Evolutionary conservation across 2,329 filamentous ascomycete species (phyloP).

Genomic region (Sporothrix phasma): DNA sequence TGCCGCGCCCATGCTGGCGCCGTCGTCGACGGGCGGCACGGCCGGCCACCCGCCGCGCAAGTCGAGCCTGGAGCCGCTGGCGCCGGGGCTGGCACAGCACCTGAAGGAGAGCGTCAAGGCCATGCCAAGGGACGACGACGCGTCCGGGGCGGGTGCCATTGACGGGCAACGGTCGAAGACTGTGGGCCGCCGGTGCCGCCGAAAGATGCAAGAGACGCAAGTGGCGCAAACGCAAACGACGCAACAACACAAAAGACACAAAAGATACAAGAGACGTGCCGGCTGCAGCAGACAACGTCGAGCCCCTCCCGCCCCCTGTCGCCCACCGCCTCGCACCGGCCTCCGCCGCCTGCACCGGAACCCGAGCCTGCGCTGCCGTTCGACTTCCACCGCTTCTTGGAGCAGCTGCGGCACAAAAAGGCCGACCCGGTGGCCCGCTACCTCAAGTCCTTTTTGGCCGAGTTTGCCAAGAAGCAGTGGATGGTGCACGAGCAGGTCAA

Average conservation of each 20-base stretch:
- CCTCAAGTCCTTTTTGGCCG: slow-evolving; percentile 82
- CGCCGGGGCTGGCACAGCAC: slow-evolving; percentile 39
- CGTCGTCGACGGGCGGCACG: slow-evolving; percentile 30
- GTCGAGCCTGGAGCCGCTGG: slow-evolving; percentile 72
- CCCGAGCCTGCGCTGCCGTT: slow-evolving; percentile 83
- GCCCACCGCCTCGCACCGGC: slow-evolving; percentile 44
- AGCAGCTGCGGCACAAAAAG: slow-evolving; percentile 89
- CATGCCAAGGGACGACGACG: background rate
- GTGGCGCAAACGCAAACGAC: too few relatives aligned
- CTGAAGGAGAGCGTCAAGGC: slow-evolving; percentile 34
- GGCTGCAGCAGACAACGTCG: background rate
- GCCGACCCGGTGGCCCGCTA: slow-evolving; percentile 97
- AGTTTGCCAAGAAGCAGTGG: slow-evolving; percentile 97
- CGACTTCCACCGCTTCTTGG: slow-evolving; percentile 93
- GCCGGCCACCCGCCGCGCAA: slow-evolving; percentile 66
- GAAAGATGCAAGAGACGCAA: slow-evolving; percentile 39
- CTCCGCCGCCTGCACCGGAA: slow-evolving; percentile 61
- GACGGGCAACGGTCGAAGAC: slow-evolving; percentile 32
- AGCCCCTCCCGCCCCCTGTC: slow-evolving; percentile 39
- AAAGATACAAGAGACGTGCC: too few relatives aligned
- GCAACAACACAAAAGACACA: too few relatives aligned
- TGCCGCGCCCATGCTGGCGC: slow-evolving; percentile 65
- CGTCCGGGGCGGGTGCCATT: too few relatives aligned
- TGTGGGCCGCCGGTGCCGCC: slow-evolving; percentile 48
- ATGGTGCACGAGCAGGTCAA: slow-evolving; percentile 99